These are phyloP conservation scores for Cercospora nicotianae DNA, from an alignment of 2,329 filamentous ascomycete genomes.

Conservation along the genomic window DNA sequence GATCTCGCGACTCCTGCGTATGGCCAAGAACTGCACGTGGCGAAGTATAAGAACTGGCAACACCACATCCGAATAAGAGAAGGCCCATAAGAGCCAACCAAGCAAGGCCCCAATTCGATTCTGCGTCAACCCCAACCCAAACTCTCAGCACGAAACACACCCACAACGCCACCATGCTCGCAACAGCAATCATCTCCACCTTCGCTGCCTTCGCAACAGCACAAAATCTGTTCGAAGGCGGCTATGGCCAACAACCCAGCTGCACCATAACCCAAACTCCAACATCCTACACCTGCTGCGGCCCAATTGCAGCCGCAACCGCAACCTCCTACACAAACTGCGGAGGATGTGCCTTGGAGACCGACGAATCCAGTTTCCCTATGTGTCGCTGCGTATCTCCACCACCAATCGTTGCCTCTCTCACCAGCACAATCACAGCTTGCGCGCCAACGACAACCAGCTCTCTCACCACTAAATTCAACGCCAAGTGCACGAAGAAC, in stretches of 20 bases:
- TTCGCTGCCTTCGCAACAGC: constrained; percentile 2
- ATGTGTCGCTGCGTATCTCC: constrained; percentile 13
- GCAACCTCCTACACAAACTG: constrained; percentile 20
- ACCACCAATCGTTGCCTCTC: constrained; percentile 6
- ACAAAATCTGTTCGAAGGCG: background rate
- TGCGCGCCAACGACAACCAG: constrained; percentile 6
- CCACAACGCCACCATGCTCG: background rate
- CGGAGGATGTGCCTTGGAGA: constrained; percentile 11
- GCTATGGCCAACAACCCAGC: constrained; percentile 3
- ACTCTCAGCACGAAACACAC: background rate
- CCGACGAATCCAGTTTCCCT: constrained; percentile 12
- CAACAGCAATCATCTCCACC: background rate
- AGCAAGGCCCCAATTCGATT: background rate
- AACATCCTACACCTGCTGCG: constrained; percentile 23
- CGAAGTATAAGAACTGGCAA: background rate
- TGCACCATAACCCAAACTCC: constrained; percentile 19
- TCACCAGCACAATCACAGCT: constrained; percentile 18
- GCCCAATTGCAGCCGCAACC: constrained; percentile 16
- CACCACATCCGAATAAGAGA: background rate
- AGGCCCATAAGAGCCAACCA: background rate
- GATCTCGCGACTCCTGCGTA: constrained; percentile 1
- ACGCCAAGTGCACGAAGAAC: constrained; percentile 4
- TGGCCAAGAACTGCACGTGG: background rate
- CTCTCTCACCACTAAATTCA: constrained; percentile 3
- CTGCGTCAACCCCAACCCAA: background rate